A percentile compares a stretch with the other conserved stretches of the same genome.
phyloP scores from a whole-genome alignment of 352 stramenopile species.

The Pseudoperonospora humuli region DNA sequence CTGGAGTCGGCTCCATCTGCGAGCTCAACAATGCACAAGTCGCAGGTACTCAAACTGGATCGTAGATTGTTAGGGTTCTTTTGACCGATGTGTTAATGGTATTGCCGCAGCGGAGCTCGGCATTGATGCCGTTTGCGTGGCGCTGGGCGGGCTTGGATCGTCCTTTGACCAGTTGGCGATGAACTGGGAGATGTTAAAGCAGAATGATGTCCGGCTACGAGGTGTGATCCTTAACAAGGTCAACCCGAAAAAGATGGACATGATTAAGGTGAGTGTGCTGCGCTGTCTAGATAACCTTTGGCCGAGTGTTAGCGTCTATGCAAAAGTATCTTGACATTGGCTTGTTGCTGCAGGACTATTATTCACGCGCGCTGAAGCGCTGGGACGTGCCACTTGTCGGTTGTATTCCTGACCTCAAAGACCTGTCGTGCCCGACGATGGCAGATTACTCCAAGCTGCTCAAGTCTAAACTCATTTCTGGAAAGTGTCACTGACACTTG shows the following conservation, averaged over 20 bases:
- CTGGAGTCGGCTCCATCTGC: conserved; percentile 86
- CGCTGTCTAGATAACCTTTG: neutral
- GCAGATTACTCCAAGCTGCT: conserved; percentile 83
- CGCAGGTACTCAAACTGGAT: conserved; percentile 34
- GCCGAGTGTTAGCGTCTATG: neutral
- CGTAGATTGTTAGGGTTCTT: neutral
- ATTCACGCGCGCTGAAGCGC: conserved; percentile 80
- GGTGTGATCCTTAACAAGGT: conserved; percentile 87
- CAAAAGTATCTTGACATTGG: neutral
- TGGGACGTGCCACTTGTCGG: conserved; percentile 86
- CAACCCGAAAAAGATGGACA: conserved; percentile 84
- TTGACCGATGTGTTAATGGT: conserved; percentile 1
- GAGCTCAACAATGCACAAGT: conserved; percentile 89
- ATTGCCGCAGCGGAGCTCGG: conserved; percentile 49
- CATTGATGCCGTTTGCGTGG: conserved; percentile 78
- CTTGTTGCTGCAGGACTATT: conserved; percentile 61
- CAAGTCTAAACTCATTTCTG: conserved; percentile 73
- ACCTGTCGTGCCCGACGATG: conserved; percentile 79
- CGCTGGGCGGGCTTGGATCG: conserved; percentile 67
- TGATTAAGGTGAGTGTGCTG: conserved; percentile 60
- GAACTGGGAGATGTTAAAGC: conserved; percentile 76
- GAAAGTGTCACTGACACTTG: conserved; percentile 11
- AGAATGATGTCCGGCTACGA: conserved; percentile 66
- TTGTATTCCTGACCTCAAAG: conserved; percentile 80
- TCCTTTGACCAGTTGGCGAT: conserved; percentile 83